Conservation (phyloP, 129 eudicot genomes). For the Calendula officinalis region DNA sequence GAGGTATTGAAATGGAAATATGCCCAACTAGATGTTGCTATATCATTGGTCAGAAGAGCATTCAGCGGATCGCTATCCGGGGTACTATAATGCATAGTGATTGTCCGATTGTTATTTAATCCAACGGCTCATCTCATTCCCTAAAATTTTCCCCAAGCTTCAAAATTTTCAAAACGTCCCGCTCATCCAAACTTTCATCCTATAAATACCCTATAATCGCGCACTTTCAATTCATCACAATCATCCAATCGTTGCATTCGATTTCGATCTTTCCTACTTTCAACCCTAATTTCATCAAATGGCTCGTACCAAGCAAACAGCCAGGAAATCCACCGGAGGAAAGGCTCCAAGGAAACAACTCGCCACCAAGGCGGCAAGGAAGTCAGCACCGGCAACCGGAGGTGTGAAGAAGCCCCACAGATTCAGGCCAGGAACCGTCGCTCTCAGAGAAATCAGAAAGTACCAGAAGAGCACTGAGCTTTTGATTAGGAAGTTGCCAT, state of each 20-base stretch:
- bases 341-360: slow-evolving; percentile 55
- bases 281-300: slow-evolving; percentile 2
- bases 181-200: not conserved
- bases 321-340: slow-evolving; percentile 56
- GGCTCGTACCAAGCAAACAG: slow-evolving; percentile 62
- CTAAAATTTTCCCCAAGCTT: not conserved
- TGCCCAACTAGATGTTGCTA: not conserved
- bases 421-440: slow-evolving; percentile 55
- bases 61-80: slow-evolving; percentile 12
- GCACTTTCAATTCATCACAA: not conserved
- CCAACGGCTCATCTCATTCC: slow-evolving; percentile 20
- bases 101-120: slow-evolving; percentile 19
- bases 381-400: slow-evolving; percentile 60
- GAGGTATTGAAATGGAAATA: not conserved
- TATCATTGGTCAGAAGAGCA: slow-evolving; percentile 11
- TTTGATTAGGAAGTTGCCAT: slow-evolving; percentile 43
- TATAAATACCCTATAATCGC: slow-evolving; percentile 2
- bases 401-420: slow-evolving; percentile 64
- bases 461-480: slow-evolving; percentile 57
- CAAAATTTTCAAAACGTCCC: slow-evolving; percentile 20
- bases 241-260: not conserved
- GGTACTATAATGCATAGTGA: not conserved
- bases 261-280: not conserved
- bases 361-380: slow-evolving; percentile 48
- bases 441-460: slow-evolving; percentile 48